These are phyloP conservation scores for Exophiala oligosperma DNA, from an alignment of 2,329 filamentous ascomycete species.

Conservation along the genomic window DNA sequence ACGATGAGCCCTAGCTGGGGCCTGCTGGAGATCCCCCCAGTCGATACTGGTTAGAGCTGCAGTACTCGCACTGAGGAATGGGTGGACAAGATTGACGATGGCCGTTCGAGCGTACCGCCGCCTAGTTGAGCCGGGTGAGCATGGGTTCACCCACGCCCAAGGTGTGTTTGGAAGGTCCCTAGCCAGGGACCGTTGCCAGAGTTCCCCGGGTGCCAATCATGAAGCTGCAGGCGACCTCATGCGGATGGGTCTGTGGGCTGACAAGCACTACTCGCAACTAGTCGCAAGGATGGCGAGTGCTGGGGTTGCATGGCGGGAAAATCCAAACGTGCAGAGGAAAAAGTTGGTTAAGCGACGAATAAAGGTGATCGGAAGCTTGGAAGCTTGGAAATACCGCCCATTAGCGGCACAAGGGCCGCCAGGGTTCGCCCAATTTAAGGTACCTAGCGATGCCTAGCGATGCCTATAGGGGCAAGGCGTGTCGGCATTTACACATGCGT, in stretches of 20 bases:
- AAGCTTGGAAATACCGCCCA: neutral
- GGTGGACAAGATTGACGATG: neutral
- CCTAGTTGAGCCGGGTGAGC: neutral
- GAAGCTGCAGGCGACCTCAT: neutral
- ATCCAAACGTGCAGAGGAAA: neutral
- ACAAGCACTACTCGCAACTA: neutral
- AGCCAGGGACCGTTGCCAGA: neutral
- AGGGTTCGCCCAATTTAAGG: neutral
- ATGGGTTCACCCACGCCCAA: neutral
- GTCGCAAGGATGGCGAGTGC: neutral
- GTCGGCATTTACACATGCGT: constrained; percentile 9
- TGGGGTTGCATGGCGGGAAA: neutral
- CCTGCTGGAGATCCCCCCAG: neutral
- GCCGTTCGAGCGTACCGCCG: neutral
- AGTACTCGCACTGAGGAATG: neutral
- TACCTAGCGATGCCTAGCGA: neutral
- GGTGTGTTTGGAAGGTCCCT: neutral
- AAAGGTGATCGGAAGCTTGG: neutral
- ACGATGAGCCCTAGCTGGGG: neutral
- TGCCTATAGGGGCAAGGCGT: neutral
- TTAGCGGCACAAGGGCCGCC: neutral
- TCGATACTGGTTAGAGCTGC: neutral
- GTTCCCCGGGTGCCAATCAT: neutral
- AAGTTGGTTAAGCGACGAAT: neutral
- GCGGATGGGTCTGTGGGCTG: neutral